Conservation (phyloP, 192 early-diverging fungal species). For the Podila epigama region DNA sequence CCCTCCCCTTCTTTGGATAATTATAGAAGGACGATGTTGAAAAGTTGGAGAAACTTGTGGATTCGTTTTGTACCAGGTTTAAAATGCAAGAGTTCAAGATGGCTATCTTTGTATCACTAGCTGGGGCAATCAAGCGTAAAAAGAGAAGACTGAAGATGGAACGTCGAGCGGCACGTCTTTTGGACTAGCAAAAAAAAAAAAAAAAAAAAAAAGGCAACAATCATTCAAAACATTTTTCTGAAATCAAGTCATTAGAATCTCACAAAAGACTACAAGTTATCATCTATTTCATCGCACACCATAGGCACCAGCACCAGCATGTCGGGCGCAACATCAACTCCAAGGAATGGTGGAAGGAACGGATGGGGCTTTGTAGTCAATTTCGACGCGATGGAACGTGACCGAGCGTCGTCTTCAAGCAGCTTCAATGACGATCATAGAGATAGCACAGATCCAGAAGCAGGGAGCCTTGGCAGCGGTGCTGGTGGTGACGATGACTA, state of each 20-base stretch:
- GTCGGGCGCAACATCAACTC: not conserved
- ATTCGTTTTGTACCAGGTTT: conserved; percentile 26
- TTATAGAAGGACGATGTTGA: conserved; percentile 19
- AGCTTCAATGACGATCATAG: not conserved
- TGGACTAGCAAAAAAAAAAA: no score
- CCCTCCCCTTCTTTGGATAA: not conserved
- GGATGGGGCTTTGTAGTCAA: conserved; percentile 34
- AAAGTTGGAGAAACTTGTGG: conserved; percentile 5
- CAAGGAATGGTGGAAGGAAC: not conserved
- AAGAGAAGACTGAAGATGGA: not conserved
- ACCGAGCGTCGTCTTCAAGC: not conserved
- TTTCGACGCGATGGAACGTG: conserved; percentile 15
- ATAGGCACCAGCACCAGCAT: not conserved
- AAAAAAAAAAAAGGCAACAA: not conserved
- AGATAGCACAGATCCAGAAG: not conserved
- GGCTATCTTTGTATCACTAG: conserved; percentile 27
- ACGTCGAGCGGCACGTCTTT: not conserved
- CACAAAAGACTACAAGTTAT: no score
- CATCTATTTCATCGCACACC: no score
- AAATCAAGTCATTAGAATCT: no score
- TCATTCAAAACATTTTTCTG: conserved; percentile 4
- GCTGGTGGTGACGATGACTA: not conserved
- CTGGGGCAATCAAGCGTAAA: conserved; percentile 14
- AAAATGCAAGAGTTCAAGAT: conserved; percentile 32
- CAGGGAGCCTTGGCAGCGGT: not conserved